These are phyloP conservation scores for Suillus placidus DNA, from an alignment of 768 basidiomycete species.

Conservation along the genomic window DNA sequence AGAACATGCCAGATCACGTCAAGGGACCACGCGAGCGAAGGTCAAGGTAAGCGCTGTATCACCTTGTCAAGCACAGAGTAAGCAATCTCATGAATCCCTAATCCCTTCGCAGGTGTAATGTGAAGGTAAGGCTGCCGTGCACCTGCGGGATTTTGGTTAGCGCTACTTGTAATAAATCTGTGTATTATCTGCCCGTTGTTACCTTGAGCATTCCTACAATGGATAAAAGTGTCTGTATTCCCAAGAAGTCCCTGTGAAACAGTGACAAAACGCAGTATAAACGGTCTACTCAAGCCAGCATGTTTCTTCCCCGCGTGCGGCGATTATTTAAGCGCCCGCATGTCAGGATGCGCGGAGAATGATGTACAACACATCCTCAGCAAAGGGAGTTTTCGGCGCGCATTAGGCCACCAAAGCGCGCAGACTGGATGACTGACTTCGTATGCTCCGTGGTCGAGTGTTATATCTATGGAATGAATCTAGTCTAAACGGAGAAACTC, in stretches of 20 bases:
- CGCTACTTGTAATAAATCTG: slow-evolving; percentile 5
- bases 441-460: not conserved
- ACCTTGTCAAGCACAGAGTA: slow-evolving; percentile 89
- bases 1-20: not conserved
- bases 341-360: not conserved
- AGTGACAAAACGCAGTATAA: not conserved
- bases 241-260: not conserved
- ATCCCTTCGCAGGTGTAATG: slow-evolving; percentile 96
- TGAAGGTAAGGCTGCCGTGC: slow-evolving; percentile 90
- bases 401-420: not conserved
- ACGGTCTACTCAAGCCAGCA: not conserved
- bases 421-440: not conserved
- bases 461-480: slow-evolving; percentile 9
- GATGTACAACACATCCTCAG: not conserved
- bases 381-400: not conserved
- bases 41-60: slow-evolving; percentile 48
- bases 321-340: not conserved
- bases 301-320: not conserved
- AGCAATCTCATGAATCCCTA: slow-evolving; percentile 73
- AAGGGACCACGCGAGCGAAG: too few species aligned
- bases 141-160: slow-evolving; percentile 48
- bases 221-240: not conserved
- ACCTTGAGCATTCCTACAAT: not conserved
- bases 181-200: not conserved
- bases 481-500: slow-evolving; percentile 23